These are phyloP conservation scores for Iberis pinnata DNA, from an alignment of 345 rosid species.

Conservation along the genomic window DNA sequence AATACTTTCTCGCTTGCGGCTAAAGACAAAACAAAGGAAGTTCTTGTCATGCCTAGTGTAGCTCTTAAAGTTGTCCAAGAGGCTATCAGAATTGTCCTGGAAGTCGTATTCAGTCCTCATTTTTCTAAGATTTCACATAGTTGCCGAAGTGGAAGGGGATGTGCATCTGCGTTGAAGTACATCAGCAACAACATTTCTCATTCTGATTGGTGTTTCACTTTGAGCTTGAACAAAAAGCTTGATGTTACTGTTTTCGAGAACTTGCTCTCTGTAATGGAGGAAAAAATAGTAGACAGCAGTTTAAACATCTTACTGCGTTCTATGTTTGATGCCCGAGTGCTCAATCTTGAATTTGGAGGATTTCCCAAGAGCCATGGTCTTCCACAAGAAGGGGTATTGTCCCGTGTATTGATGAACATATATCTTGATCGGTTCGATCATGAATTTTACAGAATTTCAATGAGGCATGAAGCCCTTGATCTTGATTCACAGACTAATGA, in stretches of 20 bases:
- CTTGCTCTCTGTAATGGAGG: slow-evolving; percentile 56
- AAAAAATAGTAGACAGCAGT: slow-evolving; percentile 45
- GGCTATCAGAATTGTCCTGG: slow-evolving; percentile 71
- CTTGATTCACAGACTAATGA: slow-evolving; percentile 26
- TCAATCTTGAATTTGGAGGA: slow-evolving; percentile 81
- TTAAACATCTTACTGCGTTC: slow-evolving; percentile 45
- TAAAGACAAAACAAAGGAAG: slow-evolving; percentile 56
- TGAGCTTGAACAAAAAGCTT: slow-evolving; percentile 45
- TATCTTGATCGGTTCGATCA: slow-evolving; percentile 67
- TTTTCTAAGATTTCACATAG: slow-evolving; percentile 87
- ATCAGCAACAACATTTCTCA: slow-evolving; percentile 47
- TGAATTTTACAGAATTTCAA: slow-evolving; percentile 60
- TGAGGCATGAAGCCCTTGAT: slow-evolving; percentile 73
- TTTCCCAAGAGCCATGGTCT: slow-evolving; percentile 93
- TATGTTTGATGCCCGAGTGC: slow-evolving; percentile 65
- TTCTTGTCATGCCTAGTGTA: slow-evolving; percentile 63
- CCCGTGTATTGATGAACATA: slow-evolving; percentile 69
- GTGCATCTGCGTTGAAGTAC: slow-evolving; percentile 58
- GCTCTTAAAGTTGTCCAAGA: slow-evolving; percentile 67
- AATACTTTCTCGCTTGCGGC: slow-evolving; percentile 49
- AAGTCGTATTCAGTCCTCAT: slow-evolving; percentile 67
- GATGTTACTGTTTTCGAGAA: slow-evolving; percentile 45
- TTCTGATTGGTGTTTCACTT: slow-evolving; percentile 83
- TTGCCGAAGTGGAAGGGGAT: slow-evolving; percentile 81
- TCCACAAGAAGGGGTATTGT: slow-evolving; percentile 87